A percentile compares a stretch with the other conserved stretches of the same genome.
Evolutionary conservation across 2,329 filamentous ascomycete genomes (phyloP).

Genomic region (Diaporthe sp.): DNA sequence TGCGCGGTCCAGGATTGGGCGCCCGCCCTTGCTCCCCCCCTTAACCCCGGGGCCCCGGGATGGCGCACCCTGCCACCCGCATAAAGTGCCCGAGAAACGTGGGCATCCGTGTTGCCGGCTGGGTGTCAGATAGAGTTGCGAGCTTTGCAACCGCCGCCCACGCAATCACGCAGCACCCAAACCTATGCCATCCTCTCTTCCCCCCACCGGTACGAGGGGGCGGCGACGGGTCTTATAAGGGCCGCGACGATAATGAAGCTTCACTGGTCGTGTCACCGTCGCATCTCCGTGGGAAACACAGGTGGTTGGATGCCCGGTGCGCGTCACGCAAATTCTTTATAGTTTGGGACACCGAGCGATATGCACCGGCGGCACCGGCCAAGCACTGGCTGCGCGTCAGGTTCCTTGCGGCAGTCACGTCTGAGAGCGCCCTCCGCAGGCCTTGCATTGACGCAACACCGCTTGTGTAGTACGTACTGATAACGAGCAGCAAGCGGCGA

Average conservation of each 20-base stretch:
- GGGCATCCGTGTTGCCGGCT: background rate
- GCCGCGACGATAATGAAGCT: background rate
- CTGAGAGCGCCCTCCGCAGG: background rate
- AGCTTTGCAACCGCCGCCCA: background rate
- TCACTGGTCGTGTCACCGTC: background rate
- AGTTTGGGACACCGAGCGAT: conserved; percentile 19
- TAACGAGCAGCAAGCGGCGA: background rate
- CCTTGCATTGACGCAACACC: conserved; percentile 18
- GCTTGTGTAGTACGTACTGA: background rate
- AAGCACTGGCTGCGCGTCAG: background rate
- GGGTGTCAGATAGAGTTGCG: conserved; percentile 20
- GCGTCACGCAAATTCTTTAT: background rate
- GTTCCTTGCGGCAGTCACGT: background rate
- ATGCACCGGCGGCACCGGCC: conserved; percentile 23
- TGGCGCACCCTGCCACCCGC: background rate
- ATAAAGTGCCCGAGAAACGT: conserved; percentile 23
- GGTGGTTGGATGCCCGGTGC: background rate
- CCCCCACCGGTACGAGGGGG: background rate
- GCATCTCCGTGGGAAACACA: background rate
- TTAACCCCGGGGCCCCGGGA: background rate
- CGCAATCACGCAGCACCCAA: background rate
- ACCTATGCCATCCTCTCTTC: no score
- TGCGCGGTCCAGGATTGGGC: conserved; percentile 8
- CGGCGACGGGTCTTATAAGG: background rate
- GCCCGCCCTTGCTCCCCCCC: background rate